These are phyloP conservation scores for Pseudopyrenochaeta lycopersici DNA, from an alignment of 2,329 filamentous ascomycete species.

Conservation along the genomic window DNA sequence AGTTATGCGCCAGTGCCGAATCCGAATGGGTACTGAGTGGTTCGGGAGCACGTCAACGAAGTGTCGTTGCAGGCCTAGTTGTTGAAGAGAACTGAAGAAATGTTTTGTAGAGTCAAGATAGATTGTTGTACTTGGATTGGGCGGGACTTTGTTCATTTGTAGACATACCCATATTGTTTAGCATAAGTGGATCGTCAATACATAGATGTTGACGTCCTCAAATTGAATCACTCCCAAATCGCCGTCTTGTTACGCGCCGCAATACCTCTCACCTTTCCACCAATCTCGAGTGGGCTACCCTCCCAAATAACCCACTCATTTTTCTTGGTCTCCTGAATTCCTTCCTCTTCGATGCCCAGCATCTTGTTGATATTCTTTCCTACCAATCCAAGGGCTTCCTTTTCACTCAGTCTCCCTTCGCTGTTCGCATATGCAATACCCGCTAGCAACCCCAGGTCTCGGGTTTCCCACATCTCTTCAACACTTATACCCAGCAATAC, in stretches of 20 bases:
- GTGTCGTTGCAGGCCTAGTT: neutral
- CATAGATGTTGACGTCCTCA: neutral
- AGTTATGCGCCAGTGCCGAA: conserved; percentile 5
- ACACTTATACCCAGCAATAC: conserved; percentile 67
- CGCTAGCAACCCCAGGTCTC: conserved; percentile 68
- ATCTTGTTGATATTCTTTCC: conserved; percentile 67
- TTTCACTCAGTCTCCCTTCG: conserved; percentile 62
- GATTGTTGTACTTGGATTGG: too few relatives aligned
- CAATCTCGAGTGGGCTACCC: conserved; percentile 69
- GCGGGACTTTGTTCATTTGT: neutral
- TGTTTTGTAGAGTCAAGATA: too few relatives aligned
- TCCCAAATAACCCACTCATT: conserved; percentile 70
- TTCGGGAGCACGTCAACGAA: conserved; percentile 7
- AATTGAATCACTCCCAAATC: conserved; percentile 15
- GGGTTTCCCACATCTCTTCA: conserved; percentile 69
- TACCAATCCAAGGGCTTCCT: conserved; percentile 65
- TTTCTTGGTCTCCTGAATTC: conserved; percentile 20
- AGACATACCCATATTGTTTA: neutral
- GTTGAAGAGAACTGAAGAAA: too few relatives aligned
- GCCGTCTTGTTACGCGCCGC: conserved; percentile 7
- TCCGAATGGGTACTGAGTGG: neutral
- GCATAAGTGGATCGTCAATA: conserved; percentile 2
- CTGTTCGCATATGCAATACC: conserved; percentile 68
- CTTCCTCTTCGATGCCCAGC: conserved; percentile 56
- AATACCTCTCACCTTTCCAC: conserved; percentile 57